Base-by-base conservation (phyloP, 164 flowering plant species). In the Vitis rupestris region DNA sequence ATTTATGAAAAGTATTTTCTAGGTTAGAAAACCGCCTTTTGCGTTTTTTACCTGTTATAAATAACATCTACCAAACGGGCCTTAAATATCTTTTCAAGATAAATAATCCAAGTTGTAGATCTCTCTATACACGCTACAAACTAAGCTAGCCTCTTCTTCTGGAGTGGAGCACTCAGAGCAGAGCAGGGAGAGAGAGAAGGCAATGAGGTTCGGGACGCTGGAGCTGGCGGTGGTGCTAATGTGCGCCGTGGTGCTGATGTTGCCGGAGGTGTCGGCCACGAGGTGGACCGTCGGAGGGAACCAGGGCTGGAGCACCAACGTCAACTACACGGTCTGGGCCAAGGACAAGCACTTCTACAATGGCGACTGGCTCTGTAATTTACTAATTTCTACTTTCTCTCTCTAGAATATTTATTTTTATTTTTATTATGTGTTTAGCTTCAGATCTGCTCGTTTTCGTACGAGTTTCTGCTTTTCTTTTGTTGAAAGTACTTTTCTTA, bases 321-420 rank as follows among this genome's bases (percentile, higher is more conserved):
- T 82, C 13, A 88, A 88, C 78, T 88, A 82, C 81, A 88, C 88
- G 4, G 57, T 74, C n/a, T 90, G 94, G 94, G 86, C 92, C 66
- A 68, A 70, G n/a, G 80, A 68, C 74, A 75, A 86, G 59, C 78
- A 81, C 55, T 90, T 90, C 80, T 79, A 84, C 82, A 59, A 65
- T 29, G 89, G 76, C 4, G 93, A 88, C 64, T 88, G 93, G 93
- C 90, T 88, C 70, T 88, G 93, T 88, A 84, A 68, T 23, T 23
- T 23, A 23, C 27, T 23, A 23, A 23, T 83, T 16, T 53, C 65
- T n/a, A 63, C 63, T 50, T 37, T 59, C 54, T 59, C 31, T 55
- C 55, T 53, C 61, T 54, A 6, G 44, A 37, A 37, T 37, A 37
- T 37, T 2, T 37, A 2, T 6, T 23, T 16, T 49, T 47, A 17